Evolutionary conservation across 177 flowering plant species (phyloP).

Genomic region (Vitis hybrid): DNA sequence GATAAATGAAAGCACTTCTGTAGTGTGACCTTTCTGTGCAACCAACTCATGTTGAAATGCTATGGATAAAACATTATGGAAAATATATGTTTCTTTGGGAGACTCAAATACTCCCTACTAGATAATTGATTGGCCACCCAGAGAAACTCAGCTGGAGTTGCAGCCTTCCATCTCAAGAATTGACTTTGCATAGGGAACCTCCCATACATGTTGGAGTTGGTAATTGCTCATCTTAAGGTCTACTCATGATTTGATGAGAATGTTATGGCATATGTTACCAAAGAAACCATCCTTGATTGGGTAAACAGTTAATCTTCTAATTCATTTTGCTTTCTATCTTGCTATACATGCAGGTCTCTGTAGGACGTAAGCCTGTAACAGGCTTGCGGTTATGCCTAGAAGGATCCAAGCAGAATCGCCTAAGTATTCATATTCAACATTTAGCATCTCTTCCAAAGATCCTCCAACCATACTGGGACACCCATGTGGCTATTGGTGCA

Average conservation of each 20-base stretch:
- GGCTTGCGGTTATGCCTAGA: slow-evolving; percentile 71
- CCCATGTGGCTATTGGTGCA: slow-evolving; percentile 80
- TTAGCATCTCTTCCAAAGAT: slow-evolving; percentile 74
- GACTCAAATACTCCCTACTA: no score
- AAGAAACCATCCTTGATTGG: background rate
- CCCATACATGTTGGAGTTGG: no score
- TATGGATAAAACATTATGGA: no score
- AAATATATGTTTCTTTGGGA: no score
- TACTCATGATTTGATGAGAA: no score
- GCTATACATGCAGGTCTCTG: slow-evolving; percentile 41
- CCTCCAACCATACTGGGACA: slow-evolving; percentile 78
- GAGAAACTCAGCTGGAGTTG: background rate
- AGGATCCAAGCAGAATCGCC: slow-evolving; percentile 61
- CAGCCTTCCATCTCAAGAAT: background rate
- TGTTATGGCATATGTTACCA: no score
- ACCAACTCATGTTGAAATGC: no score
- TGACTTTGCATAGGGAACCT: background rate
- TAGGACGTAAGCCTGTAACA: slow-evolving; percentile 79
- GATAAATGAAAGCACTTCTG: no score
- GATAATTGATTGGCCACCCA: no score
- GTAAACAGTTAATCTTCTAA: background rate
- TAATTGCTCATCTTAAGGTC: no score
- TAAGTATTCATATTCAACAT: slow-evolving; percentile 54
- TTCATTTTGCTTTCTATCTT: slow-evolving; percentile 1
- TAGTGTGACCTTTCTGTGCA: no score